A percentile compares a stretch with the other conserved stretches of the same genome.
Evolutionary conservation across 2,329 filamentous ascomycete genomes (phyloP).

Genomic region (Botryosphaeria dothidea): DNA sequence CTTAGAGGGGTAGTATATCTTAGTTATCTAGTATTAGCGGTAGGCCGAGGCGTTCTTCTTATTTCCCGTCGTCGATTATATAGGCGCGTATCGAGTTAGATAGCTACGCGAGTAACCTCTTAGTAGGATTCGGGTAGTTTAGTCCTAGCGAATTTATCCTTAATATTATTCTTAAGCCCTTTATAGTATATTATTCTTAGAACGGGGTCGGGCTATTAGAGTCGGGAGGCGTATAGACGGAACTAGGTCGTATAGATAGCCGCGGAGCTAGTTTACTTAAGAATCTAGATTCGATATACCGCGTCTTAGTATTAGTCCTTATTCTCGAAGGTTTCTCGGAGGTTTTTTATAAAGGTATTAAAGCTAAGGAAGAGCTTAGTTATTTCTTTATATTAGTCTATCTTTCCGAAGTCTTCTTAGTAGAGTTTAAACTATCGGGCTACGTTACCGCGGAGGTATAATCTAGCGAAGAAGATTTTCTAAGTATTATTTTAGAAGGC

Average conservation of each 20-base stretch:
- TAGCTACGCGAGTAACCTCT: too few species aligned
- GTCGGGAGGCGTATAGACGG: background rate
- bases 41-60: too few species aligned
- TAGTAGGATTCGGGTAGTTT: too few species aligned
- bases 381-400: background rate
- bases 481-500: background rate
- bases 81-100: too few species aligned
- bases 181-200: background rate
- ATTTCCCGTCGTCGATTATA: too few species aligned
- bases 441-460: background rate
- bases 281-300: background rate
- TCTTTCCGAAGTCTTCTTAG: background rate
- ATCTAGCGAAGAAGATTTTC: background rate
- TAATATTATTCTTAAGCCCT: background rate
- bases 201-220: background rate
- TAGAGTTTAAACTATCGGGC: background rate
- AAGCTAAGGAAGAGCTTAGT: background rate
- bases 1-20: too few species aligned
- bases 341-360: background rate
- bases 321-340: background rate
- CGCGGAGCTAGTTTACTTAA: background rate
- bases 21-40: too few species aligned
- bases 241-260: background rate
- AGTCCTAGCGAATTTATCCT: too few species aligned
- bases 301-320: background rate